Percentiles rank a stretch among this genome's conserved stretches.
Evolutionary conservation across 495 filamentous ascomycete genomes (phyloP).

Genomic region (Penicillium dipodomyicola): DNA sequence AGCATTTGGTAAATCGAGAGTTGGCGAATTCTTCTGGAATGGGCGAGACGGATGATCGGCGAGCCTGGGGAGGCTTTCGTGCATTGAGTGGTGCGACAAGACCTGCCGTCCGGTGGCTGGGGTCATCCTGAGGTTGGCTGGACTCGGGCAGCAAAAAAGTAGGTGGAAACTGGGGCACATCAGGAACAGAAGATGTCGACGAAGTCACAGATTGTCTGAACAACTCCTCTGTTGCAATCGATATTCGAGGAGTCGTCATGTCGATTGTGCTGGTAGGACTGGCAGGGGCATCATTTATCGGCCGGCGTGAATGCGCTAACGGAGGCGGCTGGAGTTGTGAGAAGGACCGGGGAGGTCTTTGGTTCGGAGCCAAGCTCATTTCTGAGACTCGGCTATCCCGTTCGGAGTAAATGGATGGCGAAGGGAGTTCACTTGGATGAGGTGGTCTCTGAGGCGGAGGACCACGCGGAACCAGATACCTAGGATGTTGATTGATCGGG

Average conservation of each 20-base stretch:
- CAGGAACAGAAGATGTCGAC: constrained; percentile 42
- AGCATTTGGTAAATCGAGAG: constrained; percentile 51
- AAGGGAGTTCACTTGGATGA: constrained; percentile 48
- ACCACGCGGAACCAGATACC: constrained; percentile 50
- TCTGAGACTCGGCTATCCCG: constrained; percentile 53
- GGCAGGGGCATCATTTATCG: constrained; percentile 30
- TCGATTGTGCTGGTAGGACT: constrained; percentile 32
- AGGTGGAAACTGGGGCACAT: constrained; percentile 41
- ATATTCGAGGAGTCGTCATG: constrained; percentile 31
- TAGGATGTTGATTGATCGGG: constrained; percentile 33
- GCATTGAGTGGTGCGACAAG: constrained; percentile 30
- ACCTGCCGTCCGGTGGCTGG: constrained; percentile 22
- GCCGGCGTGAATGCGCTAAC: constrained; percentile 23
- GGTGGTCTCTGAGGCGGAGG: constrained; percentile 66
- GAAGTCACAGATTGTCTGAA: constrained; percentile 38
- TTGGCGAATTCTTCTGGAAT: constrained; percentile 79
- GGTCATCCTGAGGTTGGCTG: constrained; percentile 11
- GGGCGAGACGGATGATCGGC: constrained; percentile 77
- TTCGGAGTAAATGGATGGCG: constrained; percentile 46
- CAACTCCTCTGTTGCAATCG: constrained; percentile 33
- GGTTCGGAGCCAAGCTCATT: constrained; percentile 42
- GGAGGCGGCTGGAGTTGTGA: constrained; percentile 45
- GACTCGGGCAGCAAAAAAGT: constrained; percentile 19
- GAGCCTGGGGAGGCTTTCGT: constrained; percentile 28
- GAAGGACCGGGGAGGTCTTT: constrained; percentile 52